Evolutionary conservation across 805 yeast genomes (phyloP).

Genomic region (Kuraishia molischiana): DNA sequence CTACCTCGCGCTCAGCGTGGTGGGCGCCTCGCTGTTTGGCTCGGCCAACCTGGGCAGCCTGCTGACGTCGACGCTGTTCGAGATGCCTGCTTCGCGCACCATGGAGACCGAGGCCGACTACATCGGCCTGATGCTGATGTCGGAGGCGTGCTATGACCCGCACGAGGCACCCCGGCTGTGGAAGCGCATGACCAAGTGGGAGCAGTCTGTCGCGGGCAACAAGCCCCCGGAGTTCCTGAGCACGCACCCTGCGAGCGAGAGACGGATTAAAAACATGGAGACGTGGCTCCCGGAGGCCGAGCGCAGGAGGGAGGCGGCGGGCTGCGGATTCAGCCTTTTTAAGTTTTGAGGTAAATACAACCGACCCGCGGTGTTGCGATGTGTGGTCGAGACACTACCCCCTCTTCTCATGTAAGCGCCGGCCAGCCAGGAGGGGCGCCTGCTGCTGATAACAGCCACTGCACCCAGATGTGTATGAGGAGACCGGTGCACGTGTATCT

Average conservation of each 20-base stretch:
- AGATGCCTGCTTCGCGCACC: conserved; percentile 80
- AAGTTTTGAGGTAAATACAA: too few relatives aligned
- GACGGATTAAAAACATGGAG: conserved; percentile 58
- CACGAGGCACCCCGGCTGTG: conserved; percentile 67
- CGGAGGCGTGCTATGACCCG: conserved; percentile 81
- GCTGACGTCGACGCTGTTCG: conserved; percentile 43
- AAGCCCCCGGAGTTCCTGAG: conserved; percentile 53
- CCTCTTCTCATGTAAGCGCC: too few relatives aligned
- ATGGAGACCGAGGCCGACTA: conserved; percentile 97
- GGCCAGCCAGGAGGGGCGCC: background rate
- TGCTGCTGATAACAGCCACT: background rate
- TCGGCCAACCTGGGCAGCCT: conserved; percentile 40
- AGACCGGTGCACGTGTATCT: conserved; percentile 10
- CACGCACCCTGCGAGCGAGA: conserved; percentile 83
- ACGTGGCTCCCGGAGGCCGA: conserved; percentile 59
- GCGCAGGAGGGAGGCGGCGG: conserved; percentile 7
- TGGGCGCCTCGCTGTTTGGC: conserved; percentile 56
- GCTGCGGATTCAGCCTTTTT: background rate
- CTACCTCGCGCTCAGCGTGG: conserved; percentile 41
- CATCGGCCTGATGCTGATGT: conserved; percentile 88
- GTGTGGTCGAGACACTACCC: too few relatives aligned
- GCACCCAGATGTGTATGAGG: conserved; percentile 17
- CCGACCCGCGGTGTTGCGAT: too few relatives aligned
- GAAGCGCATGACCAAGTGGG: conserved; percentile 65
- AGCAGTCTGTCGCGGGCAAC: conserved; percentile 17